phyloP scores from a whole-genome alignment of 2,329 filamentous ascomycete species.

The Colletotrichum musae region DNA sequence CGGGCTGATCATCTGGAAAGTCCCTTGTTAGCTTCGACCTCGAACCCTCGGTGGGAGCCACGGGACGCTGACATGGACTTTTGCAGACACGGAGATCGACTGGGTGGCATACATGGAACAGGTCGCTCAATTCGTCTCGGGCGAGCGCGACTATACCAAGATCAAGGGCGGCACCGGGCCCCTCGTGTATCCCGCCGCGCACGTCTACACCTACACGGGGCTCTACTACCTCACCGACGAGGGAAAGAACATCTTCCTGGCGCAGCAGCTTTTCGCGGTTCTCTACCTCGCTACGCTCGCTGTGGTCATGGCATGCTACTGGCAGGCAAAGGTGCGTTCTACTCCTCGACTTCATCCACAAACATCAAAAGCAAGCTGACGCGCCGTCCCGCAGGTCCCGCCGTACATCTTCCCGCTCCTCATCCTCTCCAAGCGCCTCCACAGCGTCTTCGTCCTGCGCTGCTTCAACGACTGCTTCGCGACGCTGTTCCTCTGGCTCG shows the following conservation, averaged over 20 bases:
- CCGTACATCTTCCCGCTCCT: conserved; percentile 91
- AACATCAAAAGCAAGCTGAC: conserved; percentile 19
- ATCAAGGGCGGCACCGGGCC: conserved; percentile 93
- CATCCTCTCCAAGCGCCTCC: conserved; percentile 89
- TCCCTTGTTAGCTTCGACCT: conserved; percentile 77
- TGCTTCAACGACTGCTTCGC: conserved; percentile 98
- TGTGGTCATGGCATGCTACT: conserved; percentile 87
- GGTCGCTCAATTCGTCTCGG: conserved; percentile 81
- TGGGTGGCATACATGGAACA: conserved; percentile 99
- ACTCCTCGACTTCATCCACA: conserved; percentile 12
- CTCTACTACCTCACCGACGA: conserved; percentile 84
- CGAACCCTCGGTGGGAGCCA: background rate
- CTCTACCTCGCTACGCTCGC: conserved; percentile 84
- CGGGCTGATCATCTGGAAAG: conserved; percentile 81
- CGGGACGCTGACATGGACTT: conserved; percentile 6
- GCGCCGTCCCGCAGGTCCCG: conserved; percentile 70
- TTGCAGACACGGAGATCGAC: conserved; percentile 92
- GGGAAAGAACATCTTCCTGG: conserved; percentile 81
- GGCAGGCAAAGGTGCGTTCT: conserved; percentile 73
- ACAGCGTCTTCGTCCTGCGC: conserved; percentile 92
- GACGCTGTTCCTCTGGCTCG: conserved; percentile 83
- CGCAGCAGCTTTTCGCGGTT: conserved; percentile 86
- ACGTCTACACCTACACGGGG: conserved; percentile 90
- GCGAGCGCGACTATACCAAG: conserved; percentile 89
- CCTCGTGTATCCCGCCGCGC: conserved; percentile 93